These are phyloP conservation scores for Gossypium schwendimanii DNA, from an alignment of 441 rosid genomes.

Conservation along the genomic window DNA sequence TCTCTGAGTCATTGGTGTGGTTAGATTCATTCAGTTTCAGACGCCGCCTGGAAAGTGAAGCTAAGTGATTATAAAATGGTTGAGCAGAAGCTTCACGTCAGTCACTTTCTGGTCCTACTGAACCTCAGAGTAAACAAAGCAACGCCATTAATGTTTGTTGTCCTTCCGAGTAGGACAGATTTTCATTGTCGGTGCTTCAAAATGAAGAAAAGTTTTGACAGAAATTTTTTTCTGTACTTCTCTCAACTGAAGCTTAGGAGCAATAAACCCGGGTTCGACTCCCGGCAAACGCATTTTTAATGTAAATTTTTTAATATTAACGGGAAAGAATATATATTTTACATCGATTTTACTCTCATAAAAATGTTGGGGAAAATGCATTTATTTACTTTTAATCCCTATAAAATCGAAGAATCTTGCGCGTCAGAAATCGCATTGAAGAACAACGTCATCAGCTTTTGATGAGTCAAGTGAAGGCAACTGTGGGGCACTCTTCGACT, in stretches of 20 bases:
- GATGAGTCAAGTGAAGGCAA: neutral
- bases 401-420: neutral
- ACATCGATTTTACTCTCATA: neutral
- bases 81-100: neutral
- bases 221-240: too few relatives aligned
- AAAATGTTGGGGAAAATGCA: neutral
- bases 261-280: slow-evolving; percentile 80
- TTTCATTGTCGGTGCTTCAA: neutral
- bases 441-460: neutral
- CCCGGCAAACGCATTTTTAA: slow-evolving; percentile 51
- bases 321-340: neutral
- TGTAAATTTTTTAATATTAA: too few relatives aligned
- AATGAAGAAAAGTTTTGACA: too few relatives aligned
- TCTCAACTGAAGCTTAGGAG: slow-evolving; percentile 10
- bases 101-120: neutral
- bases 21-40: neutral
- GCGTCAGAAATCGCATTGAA: neutral
- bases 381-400: neutral
- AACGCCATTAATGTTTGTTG: neutral
- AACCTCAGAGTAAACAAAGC: neutral
- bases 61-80: neutral
- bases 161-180: neutral
- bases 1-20: neutral
- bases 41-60: neutral
- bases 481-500: neutral